Evolutionary conservation across 1,139 yeast species (phyloP).

Genomic region (Geotrichum phurueaensis): DNA sequence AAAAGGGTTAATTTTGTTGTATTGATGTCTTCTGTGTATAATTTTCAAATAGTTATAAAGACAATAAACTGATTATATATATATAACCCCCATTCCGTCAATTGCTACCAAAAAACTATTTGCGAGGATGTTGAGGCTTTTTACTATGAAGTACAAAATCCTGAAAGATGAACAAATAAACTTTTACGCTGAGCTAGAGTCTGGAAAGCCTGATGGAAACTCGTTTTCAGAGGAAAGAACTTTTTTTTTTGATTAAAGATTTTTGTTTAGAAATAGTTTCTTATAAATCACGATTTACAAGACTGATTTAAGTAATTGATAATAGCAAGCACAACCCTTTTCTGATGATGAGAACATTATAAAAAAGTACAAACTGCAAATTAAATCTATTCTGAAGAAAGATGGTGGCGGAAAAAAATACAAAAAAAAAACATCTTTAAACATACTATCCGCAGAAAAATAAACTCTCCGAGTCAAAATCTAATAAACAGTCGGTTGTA

Average conservation of each 20-base stretch:
- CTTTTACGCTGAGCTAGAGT: neutral
- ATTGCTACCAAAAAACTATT: neutral
- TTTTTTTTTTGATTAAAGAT: slow-evolving; percentile 10
- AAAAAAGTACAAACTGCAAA: slow-evolving; percentile 22
- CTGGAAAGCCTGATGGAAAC: neutral
- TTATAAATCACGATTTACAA: neutral
- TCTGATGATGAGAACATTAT: slow-evolving; percentile 20
- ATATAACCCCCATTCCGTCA: neutral
- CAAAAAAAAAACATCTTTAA: slow-evolving; percentile 23
- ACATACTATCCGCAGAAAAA: slow-evolving; percentile 23
- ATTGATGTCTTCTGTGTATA: no score
- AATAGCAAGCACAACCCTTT: slow-evolving; percentile 14
- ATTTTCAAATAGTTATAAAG: no score
- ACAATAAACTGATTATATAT: no score
- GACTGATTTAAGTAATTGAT: slow-evolving; percentile 14
- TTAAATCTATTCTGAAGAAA: slow-evolving; percentile 19
- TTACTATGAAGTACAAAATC: neutral
- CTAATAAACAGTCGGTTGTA: slow-evolving; percentile 23
- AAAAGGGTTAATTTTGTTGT: no score
- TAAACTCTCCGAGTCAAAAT: slow-evolving; percentile 13
- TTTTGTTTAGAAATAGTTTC: slow-evolving; percentile 18
- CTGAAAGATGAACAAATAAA: neutral
- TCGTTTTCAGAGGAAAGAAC: neutral
- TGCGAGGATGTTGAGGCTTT: slow-evolving; percentile 1
- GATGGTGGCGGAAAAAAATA: slow-evolving; percentile 18